These are phyloP conservation scores for Aspergillus luchuensis DNA, from an alignment of 2,329 filamentous ascomycete species.

Conservation along the genomic window DNA sequence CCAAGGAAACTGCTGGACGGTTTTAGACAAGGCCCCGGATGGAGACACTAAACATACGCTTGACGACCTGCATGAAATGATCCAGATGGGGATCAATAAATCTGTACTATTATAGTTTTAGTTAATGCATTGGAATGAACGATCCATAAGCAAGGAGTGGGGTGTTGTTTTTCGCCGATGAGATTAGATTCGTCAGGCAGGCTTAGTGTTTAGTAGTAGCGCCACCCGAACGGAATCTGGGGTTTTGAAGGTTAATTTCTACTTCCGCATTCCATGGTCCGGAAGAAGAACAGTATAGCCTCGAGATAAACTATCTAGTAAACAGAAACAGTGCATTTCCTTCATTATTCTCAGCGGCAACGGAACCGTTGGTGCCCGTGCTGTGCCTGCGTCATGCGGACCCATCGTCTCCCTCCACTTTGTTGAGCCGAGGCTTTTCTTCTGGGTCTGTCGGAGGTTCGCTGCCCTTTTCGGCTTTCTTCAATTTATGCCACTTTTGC, in stretches of 20 bases:
- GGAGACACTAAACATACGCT: neutral
- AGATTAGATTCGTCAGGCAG: neutral
- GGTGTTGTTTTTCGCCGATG: neutral
- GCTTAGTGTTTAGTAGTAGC: neutral
- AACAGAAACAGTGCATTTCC: neutral
- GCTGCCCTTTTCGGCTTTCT: neutral
- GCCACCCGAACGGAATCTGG: neutral
- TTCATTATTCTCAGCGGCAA: neutral
- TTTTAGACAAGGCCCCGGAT: neutral
- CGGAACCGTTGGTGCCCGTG: neutral
- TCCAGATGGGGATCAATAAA: neutral
- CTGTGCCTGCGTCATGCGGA: neutral
- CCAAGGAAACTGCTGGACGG: conserved; percentile 26
- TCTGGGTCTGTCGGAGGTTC: neutral
- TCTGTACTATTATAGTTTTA: neutral
- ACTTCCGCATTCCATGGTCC: neutral
- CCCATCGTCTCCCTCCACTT: neutral
- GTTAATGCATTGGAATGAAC: neutral
- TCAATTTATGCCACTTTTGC: neutral
- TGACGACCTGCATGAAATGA: neutral
- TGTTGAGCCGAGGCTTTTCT: neutral
- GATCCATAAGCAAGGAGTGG: neutral
- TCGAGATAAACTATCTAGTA: neutral
- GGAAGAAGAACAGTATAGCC: neutral
- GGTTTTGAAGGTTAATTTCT: neutral